phyloP scores from a whole-genome alignment of 345 rosid genomes.

The Lumnitzera racemosa region DNA sequence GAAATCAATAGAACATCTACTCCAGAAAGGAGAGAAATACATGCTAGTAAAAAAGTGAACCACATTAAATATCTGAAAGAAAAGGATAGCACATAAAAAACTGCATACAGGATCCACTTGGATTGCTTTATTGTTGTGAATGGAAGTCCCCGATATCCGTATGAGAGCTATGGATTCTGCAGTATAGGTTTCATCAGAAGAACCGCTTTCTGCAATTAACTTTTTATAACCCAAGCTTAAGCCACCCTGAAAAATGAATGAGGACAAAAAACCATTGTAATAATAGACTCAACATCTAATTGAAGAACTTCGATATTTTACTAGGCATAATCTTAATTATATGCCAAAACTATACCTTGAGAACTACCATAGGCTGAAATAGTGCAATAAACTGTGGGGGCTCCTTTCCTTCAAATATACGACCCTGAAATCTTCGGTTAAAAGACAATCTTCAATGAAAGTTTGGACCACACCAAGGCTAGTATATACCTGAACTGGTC shows the following conservation, averaged over 20 bases:
- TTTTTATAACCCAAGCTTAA: slow-evolving; percentile 86
- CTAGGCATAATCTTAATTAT: slow-evolving; percentile 4
- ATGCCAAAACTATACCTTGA: slow-evolving; percentile 50
- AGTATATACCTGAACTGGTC: slow-evolving; percentile 79
- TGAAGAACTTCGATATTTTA: slow-evolving; percentile 5
- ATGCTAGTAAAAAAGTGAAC: background rate
- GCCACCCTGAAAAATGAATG: slow-evolving; percentile 59
- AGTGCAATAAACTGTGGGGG: slow-evolving; percentile 92
- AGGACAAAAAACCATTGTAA: background rate
- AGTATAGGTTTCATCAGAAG: slow-evolving; percentile 61
- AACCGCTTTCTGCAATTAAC: slow-evolving; percentile 49
- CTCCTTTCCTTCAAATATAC: slow-evolving; percentile 86
- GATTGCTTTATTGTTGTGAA: slow-evolving; percentile 61
- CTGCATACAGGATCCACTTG: slow-evolving; percentile 79
- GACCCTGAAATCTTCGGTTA: slow-evolving; percentile 46
- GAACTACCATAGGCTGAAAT: slow-evolving; percentile 83
- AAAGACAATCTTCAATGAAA: background rate
- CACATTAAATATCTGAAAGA: background rate
- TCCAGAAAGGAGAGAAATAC: too few relatives aligned
- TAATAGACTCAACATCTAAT: slow-evolving; percentile 5
- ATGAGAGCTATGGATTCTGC: slow-evolving; percentile 70
- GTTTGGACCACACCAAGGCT: slow-evolving; percentile 6
- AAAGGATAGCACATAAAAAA: slow-evolving; percentile 4
- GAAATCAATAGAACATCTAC: too few relatives aligned
- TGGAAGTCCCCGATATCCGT: slow-evolving; percentile 71